A percentile compares a stretch with the other conserved stretches of the same genome.
phyloP scores from a whole-genome alignment of 108 stramenopile genomes.

The Cyclotella baltica region DNA sequence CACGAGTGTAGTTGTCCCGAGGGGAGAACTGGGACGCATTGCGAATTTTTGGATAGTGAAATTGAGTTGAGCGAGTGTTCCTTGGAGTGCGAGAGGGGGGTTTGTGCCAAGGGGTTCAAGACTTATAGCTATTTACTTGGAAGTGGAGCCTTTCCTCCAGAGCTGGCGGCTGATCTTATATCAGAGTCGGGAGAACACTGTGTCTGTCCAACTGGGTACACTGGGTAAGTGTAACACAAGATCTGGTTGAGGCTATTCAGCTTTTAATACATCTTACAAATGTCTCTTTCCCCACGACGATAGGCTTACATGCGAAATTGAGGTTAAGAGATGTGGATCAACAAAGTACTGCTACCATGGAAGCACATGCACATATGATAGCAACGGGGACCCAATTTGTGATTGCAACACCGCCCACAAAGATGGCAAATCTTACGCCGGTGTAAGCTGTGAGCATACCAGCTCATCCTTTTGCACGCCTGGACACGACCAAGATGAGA shows the following conservation, averaged over 20 bases:
- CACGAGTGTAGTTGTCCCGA: slow-evolving; percentile 34
- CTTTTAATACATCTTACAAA: too few species aligned
- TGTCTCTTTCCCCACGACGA: too few species aligned
- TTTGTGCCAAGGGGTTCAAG: slow-evolving; percentile 50
- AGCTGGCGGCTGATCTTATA: slow-evolving; percentile 34
- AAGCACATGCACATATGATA: slow-evolving; percentile 41
- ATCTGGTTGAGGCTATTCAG: too few species aligned
- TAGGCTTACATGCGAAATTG: slow-evolving; percentile 42
- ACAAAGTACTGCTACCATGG: slow-evolving; percentile 54
- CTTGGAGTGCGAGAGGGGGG: slow-evolving; percentile 36
- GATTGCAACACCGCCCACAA: slow-evolving; percentile 49
- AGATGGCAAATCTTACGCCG: slow-evolving; percentile 35
- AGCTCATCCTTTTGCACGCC: slow-evolving; percentile 33
- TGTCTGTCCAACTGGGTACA: slow-evolving; percentile 46
- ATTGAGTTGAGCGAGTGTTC: slow-evolving; percentile 21
- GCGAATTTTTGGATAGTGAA: slow-evolving; percentile 33
- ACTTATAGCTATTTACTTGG: slow-evolving; percentile 35
- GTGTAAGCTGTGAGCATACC: slow-evolving; percentile 40
- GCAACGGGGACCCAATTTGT: slow-evolving; percentile 26
- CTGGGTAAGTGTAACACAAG: slow-evolving; percentile 17
- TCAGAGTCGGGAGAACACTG: slow-evolving; percentile 44
- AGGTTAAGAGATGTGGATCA: slow-evolving; percentile 28
- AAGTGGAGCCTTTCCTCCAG: slow-evolving; percentile 35
- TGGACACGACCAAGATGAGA: slow-evolving; percentile 41
- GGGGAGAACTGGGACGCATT: slow-evolving; percentile 37